These are phyloP conservation scores for Aspergillus phoenicis DNA, from an alignment of 2,329 filamentous ascomycete species.

Conservation along the genomic window DNA sequence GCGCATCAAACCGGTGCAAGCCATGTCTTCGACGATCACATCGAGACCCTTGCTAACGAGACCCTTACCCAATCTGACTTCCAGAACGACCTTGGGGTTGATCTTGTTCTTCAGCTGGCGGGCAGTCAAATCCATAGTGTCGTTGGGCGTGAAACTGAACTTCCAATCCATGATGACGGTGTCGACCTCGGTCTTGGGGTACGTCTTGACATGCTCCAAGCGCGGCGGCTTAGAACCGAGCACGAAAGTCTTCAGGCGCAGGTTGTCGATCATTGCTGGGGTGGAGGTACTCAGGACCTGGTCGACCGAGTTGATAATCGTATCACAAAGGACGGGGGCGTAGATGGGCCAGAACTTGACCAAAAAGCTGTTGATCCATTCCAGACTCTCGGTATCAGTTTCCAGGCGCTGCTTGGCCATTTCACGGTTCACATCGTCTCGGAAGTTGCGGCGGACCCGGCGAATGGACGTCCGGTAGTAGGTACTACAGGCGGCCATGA, in stretches of 20 bases:
- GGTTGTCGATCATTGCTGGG: conserved; percentile 86
- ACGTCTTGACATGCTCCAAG: conserved; percentile 97
- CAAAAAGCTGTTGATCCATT: conserved; percentile 99
- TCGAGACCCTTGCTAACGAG: conserved; percentile 96
- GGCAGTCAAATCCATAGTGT: conserved; percentile 85
- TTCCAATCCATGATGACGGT: conserved; percentile 99
- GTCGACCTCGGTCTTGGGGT: conserved; percentile 93
- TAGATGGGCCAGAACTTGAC: conserved; percentile 99
- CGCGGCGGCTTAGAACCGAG: conserved; percentile 93
- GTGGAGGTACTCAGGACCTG: conserved; percentile 93
- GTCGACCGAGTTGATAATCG: conserved; percentile 90
- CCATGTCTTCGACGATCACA: conserved; percentile 97
- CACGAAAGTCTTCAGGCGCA: conserved; percentile 91
- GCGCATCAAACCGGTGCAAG: conserved; percentile 92
- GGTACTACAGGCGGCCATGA: conserved; percentile 89
- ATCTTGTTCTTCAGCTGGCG: conserved; percentile 92
- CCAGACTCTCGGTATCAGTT: conserved; percentile 85
- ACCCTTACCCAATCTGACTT: conserved; percentile 92
- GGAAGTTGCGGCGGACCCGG: conserved; percentile 90
- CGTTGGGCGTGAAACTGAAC: conserved; percentile 97
- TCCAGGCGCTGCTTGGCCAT: conserved; percentile 85
- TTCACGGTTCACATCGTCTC: conserved; percentile 89
- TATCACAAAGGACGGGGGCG: conserved; percentile 87
- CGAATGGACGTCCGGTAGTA: conserved; percentile 97
- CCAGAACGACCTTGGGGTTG: conserved; percentile 94